Conservation (phyloP, 1,284 basidiomycete genomes). For the Moniliella sp. region DNA sequence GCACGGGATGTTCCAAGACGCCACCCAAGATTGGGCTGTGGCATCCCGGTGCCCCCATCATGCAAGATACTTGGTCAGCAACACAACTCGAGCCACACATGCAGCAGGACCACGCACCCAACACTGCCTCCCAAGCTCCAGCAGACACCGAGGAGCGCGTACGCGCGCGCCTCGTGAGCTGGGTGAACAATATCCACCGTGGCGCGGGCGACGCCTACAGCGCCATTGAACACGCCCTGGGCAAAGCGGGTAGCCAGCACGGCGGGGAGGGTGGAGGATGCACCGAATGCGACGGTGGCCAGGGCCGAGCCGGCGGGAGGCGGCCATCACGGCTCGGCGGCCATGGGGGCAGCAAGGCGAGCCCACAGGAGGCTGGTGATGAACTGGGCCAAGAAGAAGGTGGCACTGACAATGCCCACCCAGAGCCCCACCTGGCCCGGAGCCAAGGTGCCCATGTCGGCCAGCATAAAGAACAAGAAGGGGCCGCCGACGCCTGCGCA, state of each 20-base stretch:
- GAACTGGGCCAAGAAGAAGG: constrained; percentile 38
- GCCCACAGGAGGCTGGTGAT: constrained; percentile 80
- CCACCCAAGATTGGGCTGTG: constrained; percentile 54
- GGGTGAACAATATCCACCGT: constrained; percentile 70
- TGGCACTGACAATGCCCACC: constrained; percentile 35
- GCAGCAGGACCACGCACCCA: too few relatives aligned
- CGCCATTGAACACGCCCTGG: constrained; percentile 89
- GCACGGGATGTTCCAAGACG: constrained; percentile 43
- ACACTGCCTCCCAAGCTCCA: constrained; percentile 74
- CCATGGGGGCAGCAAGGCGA: constrained; percentile 75
- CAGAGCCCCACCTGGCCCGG: constrained; percentile 29
- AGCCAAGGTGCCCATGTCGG: too few relatives aligned
- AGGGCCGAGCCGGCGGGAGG: constrained; percentile 59
- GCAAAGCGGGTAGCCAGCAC: constrained; percentile 67
- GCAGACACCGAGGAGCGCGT: constrained; percentile 76
- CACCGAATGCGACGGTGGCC: constrained; percentile 65
- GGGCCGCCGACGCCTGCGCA: constrained; percentile 36
- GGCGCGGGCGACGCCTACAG: constrained; percentile 65
- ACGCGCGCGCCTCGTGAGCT: constrained; percentile 76
- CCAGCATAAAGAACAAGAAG: constrained; percentile 32
- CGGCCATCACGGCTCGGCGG: constrained; percentile 57
- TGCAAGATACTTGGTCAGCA: too few relatives aligned
- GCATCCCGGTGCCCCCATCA: too few relatives aligned
- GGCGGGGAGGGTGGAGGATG: constrained; percentile 42
- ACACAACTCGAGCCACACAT: too few relatives aligned